Conservation (phyloP, 2,329 filamentous ascomycete genomes). For the Fusarium sp. region DNA sequence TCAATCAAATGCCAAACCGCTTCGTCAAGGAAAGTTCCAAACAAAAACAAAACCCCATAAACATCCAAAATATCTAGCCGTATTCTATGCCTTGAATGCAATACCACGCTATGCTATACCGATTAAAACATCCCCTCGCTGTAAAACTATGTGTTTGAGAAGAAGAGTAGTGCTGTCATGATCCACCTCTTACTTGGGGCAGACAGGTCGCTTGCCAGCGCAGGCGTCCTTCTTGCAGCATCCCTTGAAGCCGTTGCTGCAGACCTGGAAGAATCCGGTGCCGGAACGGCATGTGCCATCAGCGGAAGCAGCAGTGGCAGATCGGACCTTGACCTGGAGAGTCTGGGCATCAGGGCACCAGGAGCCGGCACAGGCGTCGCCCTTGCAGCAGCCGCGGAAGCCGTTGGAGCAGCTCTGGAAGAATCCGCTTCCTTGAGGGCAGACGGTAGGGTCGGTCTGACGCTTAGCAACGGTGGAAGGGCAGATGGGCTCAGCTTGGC, state of each 20-base stretch:
- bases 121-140: not conserved
- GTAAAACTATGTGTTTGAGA: not conserved
- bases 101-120: constrained; percentile 20
- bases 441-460: constrained; percentile 12
- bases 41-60: constrained; percentile 13
- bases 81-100: constrained; percentile 20
- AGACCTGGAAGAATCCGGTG: constrained; percentile 29
- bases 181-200: constrained; percentile 31
- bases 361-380: constrained; percentile 17
- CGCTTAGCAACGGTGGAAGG: constrained; percentile 4
- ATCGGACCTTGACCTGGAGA: constrained; percentile 22
- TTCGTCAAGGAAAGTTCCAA: constrained; percentile 13
- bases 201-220: constrained; percentile 26
- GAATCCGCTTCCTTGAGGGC: constrained; percentile 10
- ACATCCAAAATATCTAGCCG: not conserved
- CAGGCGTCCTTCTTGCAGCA: constrained; percentile 39
- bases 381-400: constrained; percentile 34
- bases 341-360: constrained; percentile 35
- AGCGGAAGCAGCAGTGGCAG: not conserved
- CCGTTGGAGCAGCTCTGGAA: constrained; percentile 32
- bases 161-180: not conserved
- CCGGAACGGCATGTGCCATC: constrained; percentile 13
- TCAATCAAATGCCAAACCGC: constrained; percentile 25
- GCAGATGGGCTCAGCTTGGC: constrained; percentile 6
- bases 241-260: constrained; percentile 32